phyloP scores from a whole-genome alignment of 441 rosid species.

The Dalechampia spathulata region DNA sequence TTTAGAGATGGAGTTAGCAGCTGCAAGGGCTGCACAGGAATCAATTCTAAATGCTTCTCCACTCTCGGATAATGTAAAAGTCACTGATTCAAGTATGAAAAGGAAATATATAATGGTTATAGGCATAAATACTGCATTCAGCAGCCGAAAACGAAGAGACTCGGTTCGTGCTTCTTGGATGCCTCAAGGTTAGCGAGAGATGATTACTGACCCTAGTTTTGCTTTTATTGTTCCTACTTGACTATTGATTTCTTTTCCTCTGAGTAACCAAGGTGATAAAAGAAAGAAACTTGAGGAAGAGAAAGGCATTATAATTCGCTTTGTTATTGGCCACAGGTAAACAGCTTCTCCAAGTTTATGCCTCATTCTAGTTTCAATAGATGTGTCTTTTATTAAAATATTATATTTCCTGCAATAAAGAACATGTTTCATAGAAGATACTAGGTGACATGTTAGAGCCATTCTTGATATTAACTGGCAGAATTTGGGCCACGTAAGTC shows the following conservation, averaged over 20 bases:
- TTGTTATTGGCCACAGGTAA: constrained; percentile 92
- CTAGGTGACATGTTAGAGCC: no score
- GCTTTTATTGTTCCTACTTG: background rate
- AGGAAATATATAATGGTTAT: constrained; percentile 81
- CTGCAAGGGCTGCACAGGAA: constrained; percentile 83
- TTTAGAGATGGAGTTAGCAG: constrained; percentile 76
- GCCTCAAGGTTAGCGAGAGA: constrained; percentile 68
- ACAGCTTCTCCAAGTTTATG: background rate
- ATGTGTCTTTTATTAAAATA: no score
- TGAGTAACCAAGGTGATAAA: constrained; percentile 45
- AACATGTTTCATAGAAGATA: no score
- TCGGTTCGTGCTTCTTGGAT: constrained; percentile 91
- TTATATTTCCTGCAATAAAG: no score
- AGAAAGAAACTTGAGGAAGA: constrained; percentile 86
- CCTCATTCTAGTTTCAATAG: no score
- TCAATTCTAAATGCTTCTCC: constrained; percentile 81
- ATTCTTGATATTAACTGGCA: no score
- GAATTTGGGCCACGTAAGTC: no score
- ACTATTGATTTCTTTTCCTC: background rate
- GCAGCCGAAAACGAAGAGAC: constrained; percentile 90
- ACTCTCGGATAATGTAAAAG: constrained; percentile 48
- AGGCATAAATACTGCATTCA: constrained; percentile 86
- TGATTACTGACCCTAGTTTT: background rate
- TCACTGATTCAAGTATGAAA: constrained; percentile 39
- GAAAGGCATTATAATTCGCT: constrained; percentile 85